Evolutionary conservation across 768 basidiomycete genomes (phyloP).

Genomic region (Chiua virens): DNA sequence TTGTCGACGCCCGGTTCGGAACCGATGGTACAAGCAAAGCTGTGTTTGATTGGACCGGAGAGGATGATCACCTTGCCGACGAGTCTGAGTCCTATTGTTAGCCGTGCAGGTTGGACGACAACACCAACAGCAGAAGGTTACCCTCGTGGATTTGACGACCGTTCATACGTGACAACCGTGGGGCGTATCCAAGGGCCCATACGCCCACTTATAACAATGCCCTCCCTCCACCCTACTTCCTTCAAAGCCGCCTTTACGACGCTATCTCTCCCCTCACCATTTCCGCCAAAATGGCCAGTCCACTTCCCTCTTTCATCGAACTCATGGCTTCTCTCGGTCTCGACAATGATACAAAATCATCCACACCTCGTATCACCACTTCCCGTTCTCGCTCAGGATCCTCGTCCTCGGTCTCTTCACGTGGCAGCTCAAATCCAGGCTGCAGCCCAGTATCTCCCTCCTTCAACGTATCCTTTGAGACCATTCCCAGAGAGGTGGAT

Average conservation of each 20-base stretch:
- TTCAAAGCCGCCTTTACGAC: constrained; percentile 19
- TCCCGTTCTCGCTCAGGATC: constrained; percentile 39
- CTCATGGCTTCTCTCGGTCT: constrained; percentile 84
- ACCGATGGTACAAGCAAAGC: constrained; percentile 13
- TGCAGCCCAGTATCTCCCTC: constrained; percentile 33
- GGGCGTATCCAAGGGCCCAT: constrained; percentile 34
- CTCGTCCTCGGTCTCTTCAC: constrained; percentile 47
- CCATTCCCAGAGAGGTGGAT: constrained; percentile 29
- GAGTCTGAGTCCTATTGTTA: constrained; percentile 46
- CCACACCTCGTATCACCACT: constrained; percentile 26
- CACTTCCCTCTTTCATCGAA: constrained; percentile 85
- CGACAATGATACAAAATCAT: constrained; percentile 44
- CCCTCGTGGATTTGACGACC: constrained; percentile 31
- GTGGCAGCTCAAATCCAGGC: constrained; percentile 37
- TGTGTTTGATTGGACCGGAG: constrained; percentile 16
- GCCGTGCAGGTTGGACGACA: constrained; percentile 27
- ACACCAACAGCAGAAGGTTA: constrained; percentile 23
- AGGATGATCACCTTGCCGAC: constrained; percentile 63
- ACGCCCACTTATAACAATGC: constrained; percentile 28
- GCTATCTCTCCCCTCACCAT: constrained; percentile 23
- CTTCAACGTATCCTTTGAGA: constrained; percentile 35
- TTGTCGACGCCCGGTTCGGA: constrained; percentile 15
- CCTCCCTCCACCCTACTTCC: constrained; percentile 13
- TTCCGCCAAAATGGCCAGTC: constrained; percentile 50
- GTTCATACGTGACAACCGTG: constrained; percentile 37